Conservation (phyloP, 257 asterid genomes). For the Verbascum thapsus region DNA sequence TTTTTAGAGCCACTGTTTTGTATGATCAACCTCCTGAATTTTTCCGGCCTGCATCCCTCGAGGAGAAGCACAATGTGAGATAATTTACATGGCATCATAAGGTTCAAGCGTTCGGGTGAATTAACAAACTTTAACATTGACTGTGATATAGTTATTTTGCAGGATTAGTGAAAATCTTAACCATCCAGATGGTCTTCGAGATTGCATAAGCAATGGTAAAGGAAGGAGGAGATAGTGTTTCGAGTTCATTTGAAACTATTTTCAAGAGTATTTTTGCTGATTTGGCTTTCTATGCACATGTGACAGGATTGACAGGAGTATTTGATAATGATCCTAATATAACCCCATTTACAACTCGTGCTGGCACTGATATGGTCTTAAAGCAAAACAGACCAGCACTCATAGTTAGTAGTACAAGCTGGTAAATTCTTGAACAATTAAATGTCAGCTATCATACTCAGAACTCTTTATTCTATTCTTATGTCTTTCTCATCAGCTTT, state of each 20-base stretch:
- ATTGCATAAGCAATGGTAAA: constrained; percentile 80
- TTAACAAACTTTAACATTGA: constrained; percentile 33
- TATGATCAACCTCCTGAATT: constrained; percentile 97
- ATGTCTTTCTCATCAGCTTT: constrained; percentile 2
- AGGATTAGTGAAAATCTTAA: constrained; percentile 65
- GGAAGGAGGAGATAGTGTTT: constrained; percentile 24
- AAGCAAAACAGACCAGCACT: constrained; percentile 87
- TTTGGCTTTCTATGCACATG: constrained; percentile 17
- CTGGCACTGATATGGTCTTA: constrained; percentile 53
- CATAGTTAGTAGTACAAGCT: constrained; percentile 95
- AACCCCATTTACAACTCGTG: constrained; percentile 68
- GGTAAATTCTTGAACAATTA: constrained; percentile 48
- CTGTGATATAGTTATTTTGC: constrained; percentile 71
- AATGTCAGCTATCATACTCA: constrained; percentile 11
- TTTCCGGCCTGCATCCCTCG: constrained; percentile 75
- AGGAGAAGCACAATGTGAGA: constrained; percentile 81
- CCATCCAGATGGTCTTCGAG: constrained; percentile 61
- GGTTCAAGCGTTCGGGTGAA: constrained; percentile 30
- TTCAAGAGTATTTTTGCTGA: constrained; percentile 23
- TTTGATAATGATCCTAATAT: constrained; percentile 42
- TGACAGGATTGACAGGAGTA: constrained; percentile 47
- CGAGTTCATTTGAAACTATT: constrained; percentile 16
- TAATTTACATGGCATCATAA: constrained; percentile 25
- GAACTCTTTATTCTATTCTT: constrained; percentile 25
- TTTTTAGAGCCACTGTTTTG: constrained; percentile 78